phyloP scores from a whole-genome alignment of 176 grass and related monocot genomes.

The Oryza australiensis region DNA sequence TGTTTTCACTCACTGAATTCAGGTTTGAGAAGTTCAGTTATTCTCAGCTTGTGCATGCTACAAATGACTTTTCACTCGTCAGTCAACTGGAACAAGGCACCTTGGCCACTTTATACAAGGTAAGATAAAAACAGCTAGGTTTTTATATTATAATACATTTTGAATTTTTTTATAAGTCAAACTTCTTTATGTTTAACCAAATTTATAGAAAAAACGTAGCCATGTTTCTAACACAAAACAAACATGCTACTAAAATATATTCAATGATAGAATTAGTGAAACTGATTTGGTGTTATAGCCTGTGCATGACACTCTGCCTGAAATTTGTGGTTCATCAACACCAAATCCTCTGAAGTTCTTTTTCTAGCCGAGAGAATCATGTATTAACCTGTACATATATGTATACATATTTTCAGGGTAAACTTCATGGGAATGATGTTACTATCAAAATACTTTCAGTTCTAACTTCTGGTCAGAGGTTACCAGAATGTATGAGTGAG shows the following conservation, averaged over 20 bases:
- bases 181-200: no score
- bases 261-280: no score
- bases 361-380: no score
- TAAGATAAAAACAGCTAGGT: not conserved
- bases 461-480: not conserved
- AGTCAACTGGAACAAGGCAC: not conserved
- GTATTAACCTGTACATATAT: no score
- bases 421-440: slow-evolving; percentile 4
- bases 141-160: no score
- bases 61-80: not conserved
- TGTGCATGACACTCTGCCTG: not conserved
- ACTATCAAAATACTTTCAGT: not conserved
- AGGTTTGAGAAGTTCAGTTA: not conserved
- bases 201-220: no score
- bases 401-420: slow-evolving; percentile 8
- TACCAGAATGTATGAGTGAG: not conserved
- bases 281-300: no score
- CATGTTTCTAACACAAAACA: no score
- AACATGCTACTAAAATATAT: no score
- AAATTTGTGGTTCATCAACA: not conserved
- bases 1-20: not conserved
- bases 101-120: slow-evolving; percentile 9
- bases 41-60: not conserved
- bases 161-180: no score
- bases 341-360: not conserved